phyloP scores from a whole-genome alignment of 306 rosid species.

The Carpinus fangiana region DNA sequence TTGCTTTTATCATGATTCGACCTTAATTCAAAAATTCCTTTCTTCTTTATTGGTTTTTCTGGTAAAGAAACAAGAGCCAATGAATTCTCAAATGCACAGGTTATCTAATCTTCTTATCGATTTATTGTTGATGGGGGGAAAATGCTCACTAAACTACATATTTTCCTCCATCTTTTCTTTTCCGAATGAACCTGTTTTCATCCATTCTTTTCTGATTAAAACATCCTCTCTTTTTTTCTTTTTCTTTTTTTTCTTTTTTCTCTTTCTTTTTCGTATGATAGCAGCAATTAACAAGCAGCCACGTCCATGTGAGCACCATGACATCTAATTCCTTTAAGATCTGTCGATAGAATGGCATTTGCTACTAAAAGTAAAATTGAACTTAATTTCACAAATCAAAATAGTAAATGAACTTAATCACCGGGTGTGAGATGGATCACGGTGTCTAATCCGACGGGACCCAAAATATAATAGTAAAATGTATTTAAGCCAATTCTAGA shows the following conservation, averaged over 20 bases:
- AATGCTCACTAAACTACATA: background rate
- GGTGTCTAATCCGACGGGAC: background rate
- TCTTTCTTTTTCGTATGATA: background rate
- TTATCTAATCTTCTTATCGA: background rate
- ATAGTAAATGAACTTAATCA: background rate
- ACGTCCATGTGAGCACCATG: background rate
- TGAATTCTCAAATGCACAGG: background rate
- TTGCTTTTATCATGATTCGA: background rate
- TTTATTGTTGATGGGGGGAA: background rate
- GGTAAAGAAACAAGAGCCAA: background rate
- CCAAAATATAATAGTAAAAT: background rate
- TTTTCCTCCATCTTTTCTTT: background rate
- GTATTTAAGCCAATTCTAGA: slow-evolving; percentile 2
- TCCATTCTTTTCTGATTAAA: too few species aligned
- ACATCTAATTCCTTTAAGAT: background rate
- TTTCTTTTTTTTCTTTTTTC: too few species aligned
- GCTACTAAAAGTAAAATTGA: background rate
- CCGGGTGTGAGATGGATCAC: background rate
- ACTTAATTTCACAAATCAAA: background rate
- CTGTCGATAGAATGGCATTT: background rate
- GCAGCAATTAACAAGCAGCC: background rate
- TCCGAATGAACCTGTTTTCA: too few species aligned
- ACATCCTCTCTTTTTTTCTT: too few species aligned
- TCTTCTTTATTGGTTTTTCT: background rate
- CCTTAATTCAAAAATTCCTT: background rate